A percentile compares a stretch with the other conserved stretches of the same genome.
Conservation (phyloP, 225 moss, liverwort and hornwort genomes). For the Ulota crispa region DNA sequence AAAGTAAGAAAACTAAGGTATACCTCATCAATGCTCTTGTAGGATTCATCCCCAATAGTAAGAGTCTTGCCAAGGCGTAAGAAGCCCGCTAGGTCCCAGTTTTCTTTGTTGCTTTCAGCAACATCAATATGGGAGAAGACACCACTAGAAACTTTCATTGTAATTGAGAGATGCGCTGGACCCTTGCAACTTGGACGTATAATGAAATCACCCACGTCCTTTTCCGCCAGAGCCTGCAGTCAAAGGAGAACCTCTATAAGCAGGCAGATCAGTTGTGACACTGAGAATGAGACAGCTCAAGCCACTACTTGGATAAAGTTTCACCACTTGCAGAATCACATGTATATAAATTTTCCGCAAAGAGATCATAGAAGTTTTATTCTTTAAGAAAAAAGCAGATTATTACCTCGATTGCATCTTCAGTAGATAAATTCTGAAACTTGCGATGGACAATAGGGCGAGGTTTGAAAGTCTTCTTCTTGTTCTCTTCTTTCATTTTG, state of each 20-base stretch:
- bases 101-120: slow-evolving; percentile 78
- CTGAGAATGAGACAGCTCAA: slow-evolving; percentile 19
- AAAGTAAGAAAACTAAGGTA: slow-evolving; percentile 1
- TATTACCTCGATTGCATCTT: slow-evolving; percentile 73
- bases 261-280: slow-evolving; percentile 16
- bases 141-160: slow-evolving; percentile 72
- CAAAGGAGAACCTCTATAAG: slow-evolving; percentile 19
- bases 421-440: slow-evolving; percentile 82
- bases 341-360: not conserved
- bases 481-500: slow-evolving; percentile 61
- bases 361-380: not conserved
- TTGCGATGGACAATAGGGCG: slow-evolving; percentile 94
- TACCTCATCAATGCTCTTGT: slow-evolving; percentile 96
- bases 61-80: slow-evolving; percentile 90
- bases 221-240: slow-evolving; percentile 67
- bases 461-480: slow-evolving; percentile 71
- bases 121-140: slow-evolving; percentile 85
- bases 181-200: slow-evolving; percentile 92
- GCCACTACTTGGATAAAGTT: not conserved
- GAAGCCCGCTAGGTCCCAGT: slow-evolving; percentile 81
- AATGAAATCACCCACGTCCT: slow-evolving; percentile 82
- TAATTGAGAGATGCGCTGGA: slow-evolving; percentile 87
- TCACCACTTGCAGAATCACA: not conserved
- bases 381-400: slow-evolving; percentile 11
- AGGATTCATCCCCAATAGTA: slow-evolving; percentile 82